Conservation (phyloP, 108 stramenopile species). For the Nitzschia sp. region DNA sequence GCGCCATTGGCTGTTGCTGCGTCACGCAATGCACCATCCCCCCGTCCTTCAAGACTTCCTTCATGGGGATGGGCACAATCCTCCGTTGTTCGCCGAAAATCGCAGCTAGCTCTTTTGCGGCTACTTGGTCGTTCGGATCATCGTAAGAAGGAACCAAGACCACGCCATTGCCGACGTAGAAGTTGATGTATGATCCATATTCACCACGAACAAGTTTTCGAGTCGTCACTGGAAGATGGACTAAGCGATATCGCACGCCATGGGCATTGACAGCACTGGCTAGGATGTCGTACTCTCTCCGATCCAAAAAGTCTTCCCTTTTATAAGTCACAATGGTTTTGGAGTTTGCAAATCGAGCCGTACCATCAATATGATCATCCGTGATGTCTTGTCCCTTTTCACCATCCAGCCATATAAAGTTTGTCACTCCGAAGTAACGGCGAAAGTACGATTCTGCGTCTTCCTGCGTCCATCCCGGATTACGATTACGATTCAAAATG, state of each 20-base stretch:
- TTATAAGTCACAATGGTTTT: conserved; percentile 41
- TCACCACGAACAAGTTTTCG: conserved; percentile 23
- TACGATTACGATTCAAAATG: conserved; percentile 48
- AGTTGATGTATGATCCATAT: conserved; percentile 46
- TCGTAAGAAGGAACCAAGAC: conserved; percentile 44
- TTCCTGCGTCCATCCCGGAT: conserved; percentile 39
- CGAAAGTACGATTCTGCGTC: conserved; percentile 46
- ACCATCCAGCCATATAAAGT: conserved; percentile 53
- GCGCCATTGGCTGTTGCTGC: conserved; percentile 34
- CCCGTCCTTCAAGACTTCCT: conserved; percentile 37
- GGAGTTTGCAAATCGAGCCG: conserved; percentile 47
- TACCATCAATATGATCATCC: conserved; percentile 55
- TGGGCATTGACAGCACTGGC: conserved; percentile 33
- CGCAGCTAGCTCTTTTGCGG: conserved; percentile 9
- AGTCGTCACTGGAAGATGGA: conserved; percentile 40
- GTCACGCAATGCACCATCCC: conserved; percentile 52
- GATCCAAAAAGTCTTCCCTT: conserved; percentile 31
- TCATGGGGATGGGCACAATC: conserved; percentile 20
- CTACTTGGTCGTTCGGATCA: conserved; percentile 42
- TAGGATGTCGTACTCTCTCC: conserved; percentile 36
- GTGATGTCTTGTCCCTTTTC: conserved; percentile 36
- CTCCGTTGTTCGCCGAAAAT: conserved; percentile 23
- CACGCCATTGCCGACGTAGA: conserved; percentile 48
- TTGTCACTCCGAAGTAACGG: conserved; percentile 42
- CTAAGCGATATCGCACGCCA: conserved; percentile 34